phyloP scores from a whole-genome alignment of 1,284 basidiomycete species.

The Thelephora terrestris region DNA sequence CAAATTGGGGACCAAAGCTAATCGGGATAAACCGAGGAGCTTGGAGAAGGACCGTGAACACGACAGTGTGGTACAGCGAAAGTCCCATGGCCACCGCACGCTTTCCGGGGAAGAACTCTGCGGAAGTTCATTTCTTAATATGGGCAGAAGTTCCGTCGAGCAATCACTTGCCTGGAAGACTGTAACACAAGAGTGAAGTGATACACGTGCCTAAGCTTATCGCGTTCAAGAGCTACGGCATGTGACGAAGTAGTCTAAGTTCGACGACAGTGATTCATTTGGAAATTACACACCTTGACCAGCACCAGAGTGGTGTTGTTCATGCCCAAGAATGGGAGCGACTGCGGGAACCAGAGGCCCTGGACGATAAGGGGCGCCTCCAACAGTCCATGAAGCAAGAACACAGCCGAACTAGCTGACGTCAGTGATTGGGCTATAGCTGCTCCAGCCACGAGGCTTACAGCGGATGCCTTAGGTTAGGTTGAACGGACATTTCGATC shows the following conservation, averaged over 20 bases:
- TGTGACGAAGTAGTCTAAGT: neutral
- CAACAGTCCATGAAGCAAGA: conserved; percentile 67
- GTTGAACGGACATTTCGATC: neutral
- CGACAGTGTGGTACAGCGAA: conserved; percentile 65
- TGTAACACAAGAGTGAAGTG: conserved; percentile 46
- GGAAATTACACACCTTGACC: conserved; percentile 46
- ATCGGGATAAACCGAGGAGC: conserved; percentile 71
- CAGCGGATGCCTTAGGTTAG: conserved; percentile 6
- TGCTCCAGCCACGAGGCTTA: neutral
- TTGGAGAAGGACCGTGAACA: conserved; percentile 65
- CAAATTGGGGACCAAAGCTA: conserved; percentile 50
- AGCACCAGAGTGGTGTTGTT: conserved; percentile 72
- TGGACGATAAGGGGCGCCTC: conserved; percentile 69
- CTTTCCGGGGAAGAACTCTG: conserved; percentile 78
- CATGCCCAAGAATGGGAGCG: conserved; percentile 64
- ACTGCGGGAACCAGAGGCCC: conserved; percentile 53
- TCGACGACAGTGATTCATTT: neutral
- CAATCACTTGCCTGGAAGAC: conserved; percentile 48
- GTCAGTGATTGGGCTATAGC: neutral
- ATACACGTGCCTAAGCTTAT: conserved; percentile 55
- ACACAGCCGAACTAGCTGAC: conserved; percentile 45
- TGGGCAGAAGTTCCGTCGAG: neutral
- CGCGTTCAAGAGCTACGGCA: neutral
- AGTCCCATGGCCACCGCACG: conserved; percentile 69
- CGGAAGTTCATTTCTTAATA: neutral